phyloP scores from a whole-genome alignment of 768 basidiomycete species.

The Phlegmacium glaucopus region DNA sequence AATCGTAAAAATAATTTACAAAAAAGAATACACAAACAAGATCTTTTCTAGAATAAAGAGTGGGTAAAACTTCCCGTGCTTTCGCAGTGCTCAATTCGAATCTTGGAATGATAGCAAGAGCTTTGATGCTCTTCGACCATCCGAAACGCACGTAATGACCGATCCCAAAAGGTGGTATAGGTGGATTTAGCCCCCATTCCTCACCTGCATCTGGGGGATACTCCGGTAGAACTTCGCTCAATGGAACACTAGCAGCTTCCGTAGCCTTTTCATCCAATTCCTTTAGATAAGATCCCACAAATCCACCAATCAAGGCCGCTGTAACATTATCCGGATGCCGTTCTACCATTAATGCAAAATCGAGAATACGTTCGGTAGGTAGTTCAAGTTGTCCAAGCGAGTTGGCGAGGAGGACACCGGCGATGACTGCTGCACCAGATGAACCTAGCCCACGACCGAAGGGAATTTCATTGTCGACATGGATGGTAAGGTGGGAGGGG shows the following conservation, averaged over 20 bases:
- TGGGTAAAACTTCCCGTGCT: conserved; percentile 87
- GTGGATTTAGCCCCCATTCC: conserved; percentile 88
- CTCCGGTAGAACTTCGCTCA: conserved; percentile 95
- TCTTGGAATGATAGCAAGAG: conserved; percentile 89
- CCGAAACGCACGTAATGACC: conserved; percentile 91
- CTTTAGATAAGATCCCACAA: conserved; percentile 92
- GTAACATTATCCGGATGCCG: conserved; percentile 99
- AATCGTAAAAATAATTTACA: not conserved
- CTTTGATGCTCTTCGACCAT: conserved; percentile 83
- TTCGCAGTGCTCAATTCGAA: conserved; percentile 97
- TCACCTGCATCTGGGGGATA: conserved; percentile 91
- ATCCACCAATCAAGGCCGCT: conserved; percentile 93
- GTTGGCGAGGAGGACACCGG: conserved; percentile 88
- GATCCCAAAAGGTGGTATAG: conserved; percentile 83
- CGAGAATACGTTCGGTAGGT: conserved; percentile 70
- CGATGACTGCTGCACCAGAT: conserved; percentile 98
- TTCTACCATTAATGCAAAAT: conserved; percentile 99
- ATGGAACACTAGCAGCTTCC: conserved; percentile 83
- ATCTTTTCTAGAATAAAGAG: conserved; percentile 83
- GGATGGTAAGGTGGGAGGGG: conserved; percentile 72
- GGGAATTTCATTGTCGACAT: conserved; percentile 89
- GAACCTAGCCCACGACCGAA: conserved; percentile 98
- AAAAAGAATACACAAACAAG: conserved; percentile 55
- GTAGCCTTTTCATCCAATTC: conserved; percentile 82
- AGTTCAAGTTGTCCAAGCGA: conserved; percentile 75